Conservation (phyloP, 129 eudicot species). For the Saussurea involucrata region DNA sequence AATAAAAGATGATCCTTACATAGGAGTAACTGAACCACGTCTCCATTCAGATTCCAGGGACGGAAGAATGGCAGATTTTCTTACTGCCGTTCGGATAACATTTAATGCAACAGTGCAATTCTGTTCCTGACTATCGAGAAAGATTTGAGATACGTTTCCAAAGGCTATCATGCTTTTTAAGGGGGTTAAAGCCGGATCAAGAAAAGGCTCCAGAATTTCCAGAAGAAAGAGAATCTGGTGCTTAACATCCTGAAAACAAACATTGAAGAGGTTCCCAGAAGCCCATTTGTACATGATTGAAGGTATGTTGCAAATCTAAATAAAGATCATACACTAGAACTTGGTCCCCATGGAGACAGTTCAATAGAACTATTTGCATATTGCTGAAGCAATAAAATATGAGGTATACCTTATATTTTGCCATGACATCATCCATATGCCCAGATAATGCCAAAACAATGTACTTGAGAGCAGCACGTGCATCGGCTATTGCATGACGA, state of each 20-base stretch:
- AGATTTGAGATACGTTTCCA: conserved; percentile 59
- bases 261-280: conserved; percentile 7
- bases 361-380: not conserved
- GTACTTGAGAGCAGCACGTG: conserved; percentile 89
- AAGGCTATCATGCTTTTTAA: conserved; percentile 60
- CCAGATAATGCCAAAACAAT: conserved; percentile 86
- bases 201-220: conserved; percentile 84
- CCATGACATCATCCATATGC: conserved; percentile 84
- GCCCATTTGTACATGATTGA: conserved; percentile 1
- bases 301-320: not conserved
- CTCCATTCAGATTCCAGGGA: conserved; percentile 90
- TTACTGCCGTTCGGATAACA: conserved; percentile 77
- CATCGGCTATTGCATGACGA: conserved; percentile 46
- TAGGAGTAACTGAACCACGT: conserved; percentile 91
- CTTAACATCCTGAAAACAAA: conserved; percentile 64
- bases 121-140: conserved; percentile 57
- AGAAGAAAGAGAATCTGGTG: conserved; percentile 81
- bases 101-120: conserved; percentile 70
- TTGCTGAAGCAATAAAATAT: conserved; percentile 7
- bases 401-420: conserved; percentile 68
- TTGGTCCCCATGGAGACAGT: not conserved
- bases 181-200: conserved; percentile 86
- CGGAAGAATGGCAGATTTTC: conserved; percentile 76
- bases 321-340: not conserved
- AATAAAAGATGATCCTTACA: conserved; percentile 39